Evolutionary conservation across 2,329 filamentous ascomycete species (phyloP).

Genomic region (Aspergillus fischeri): DNA sequence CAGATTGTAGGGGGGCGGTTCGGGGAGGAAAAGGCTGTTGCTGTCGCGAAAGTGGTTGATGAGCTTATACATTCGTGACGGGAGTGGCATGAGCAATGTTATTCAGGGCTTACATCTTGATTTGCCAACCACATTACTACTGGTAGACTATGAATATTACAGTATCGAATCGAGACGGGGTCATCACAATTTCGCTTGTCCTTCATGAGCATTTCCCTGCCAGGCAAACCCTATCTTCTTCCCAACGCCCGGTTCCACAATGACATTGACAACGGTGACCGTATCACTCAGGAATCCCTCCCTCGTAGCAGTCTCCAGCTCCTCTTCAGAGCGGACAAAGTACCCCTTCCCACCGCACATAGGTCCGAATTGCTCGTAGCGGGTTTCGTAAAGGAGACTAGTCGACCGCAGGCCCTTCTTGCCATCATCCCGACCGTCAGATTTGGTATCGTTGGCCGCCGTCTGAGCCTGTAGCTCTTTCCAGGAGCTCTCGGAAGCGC

Average conservation of each 20-base stretch:
- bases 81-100: background rate
- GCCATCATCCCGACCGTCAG: slow-evolving; percentile 6
- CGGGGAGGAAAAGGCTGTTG: slow-evolving; percentile 31
- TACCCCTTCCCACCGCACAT: slow-evolving; percentile 53
- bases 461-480: slow-evolving; percentile 42
- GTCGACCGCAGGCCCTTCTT: slow-evolving; percentile 44
- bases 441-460: slow-evolving; percentile 23
- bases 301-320: slow-evolving; percentile 48
- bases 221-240: slow-evolving; percentile 38
- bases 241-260: slow-evolving; percentile 50
- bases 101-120: background rate
- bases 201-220: slow-evolving; percentile 26
- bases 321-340: slow-evolving; percentile 49
- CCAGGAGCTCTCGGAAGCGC: slow-evolving; percentile 40
- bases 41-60: slow-evolving; percentile 29
- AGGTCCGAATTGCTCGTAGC: slow-evolving; percentile 53
- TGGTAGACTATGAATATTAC: slow-evolving; percentile 7
- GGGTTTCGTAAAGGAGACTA: slow-evolving; percentile 51
- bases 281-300: slow-evolving; percentile 46
- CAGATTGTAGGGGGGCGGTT: slow-evolving; percentile 32
- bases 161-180: background rate
- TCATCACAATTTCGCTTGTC: slow-evolving; percentile 22
- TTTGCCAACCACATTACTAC: slow-evolving; percentile 5
- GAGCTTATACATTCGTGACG: slow-evolving; percentile 6
- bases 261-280: slow-evolving; percentile 53